phyloP scores from a whole-genome alignment of 495 filamentous ascomycete species.

The Hypoxylon intermedium region DNA sequence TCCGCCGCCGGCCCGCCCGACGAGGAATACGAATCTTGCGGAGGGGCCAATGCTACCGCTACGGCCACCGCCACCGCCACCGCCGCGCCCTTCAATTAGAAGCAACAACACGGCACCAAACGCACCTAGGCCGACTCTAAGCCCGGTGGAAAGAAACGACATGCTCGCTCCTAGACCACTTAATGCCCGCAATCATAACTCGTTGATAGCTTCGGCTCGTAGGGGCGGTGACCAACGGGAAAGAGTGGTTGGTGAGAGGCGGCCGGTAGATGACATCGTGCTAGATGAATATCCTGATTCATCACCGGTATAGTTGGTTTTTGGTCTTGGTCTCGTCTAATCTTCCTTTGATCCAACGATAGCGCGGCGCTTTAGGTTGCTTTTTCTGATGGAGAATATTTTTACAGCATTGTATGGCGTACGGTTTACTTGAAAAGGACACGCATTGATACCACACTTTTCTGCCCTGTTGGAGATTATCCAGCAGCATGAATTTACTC shows the following conservation, averaged over 20 bases:
- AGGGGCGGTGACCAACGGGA: conserved; percentile 27
- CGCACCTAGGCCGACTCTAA: conserved; percentile 11
- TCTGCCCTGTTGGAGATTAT: conserved; percentile 1
- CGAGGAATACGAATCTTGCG: conserved; percentile 4
- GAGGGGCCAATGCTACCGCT: conserved; percentile 7
- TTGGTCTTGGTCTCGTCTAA: background rate
- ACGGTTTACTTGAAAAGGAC: conserved; percentile 26
- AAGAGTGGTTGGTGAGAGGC: conserved; percentile 24
- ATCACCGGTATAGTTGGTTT: conserved; percentile 21
- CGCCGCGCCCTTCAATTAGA: conserved; percentile 10
- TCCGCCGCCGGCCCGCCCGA: background rate
- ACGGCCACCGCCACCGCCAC: too few species aligned
- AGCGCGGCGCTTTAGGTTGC: conserved; percentile 42
- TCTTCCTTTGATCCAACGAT: conserved; percentile 27
- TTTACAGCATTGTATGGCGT: conserved; percentile 38
- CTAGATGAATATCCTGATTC: conserved; percentile 16
- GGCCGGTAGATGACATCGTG: conserved; percentile 36
- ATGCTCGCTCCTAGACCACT: conserved; percentile 6
- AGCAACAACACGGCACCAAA: conserved; percentile 19
- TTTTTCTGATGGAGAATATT: conserved; percentile 3
- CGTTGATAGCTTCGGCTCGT: conserved; percentile 2
- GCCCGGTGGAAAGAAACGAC: conserved; percentile 24
- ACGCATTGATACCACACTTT: background rate
- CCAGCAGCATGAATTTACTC: too few species aligned
- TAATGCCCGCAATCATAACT: conserved; percentile 16